Base-by-base conservation (phyloP, 805 yeast genomes). In the Ascoidea asiatica region DNA sequence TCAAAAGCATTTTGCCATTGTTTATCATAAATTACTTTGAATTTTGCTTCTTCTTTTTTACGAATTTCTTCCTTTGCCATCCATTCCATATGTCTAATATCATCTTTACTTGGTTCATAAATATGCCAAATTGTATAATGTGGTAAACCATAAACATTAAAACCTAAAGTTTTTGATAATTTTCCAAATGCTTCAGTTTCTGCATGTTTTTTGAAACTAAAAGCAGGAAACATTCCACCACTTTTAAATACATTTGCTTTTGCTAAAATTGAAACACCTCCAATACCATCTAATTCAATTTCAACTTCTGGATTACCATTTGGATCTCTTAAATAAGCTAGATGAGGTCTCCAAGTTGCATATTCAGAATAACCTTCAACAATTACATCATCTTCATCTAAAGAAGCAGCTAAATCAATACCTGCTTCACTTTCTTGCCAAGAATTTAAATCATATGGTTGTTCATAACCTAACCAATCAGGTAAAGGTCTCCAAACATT, bases 311-410 rank as follows among this genome's bases (percentile, higher is more conserved):
- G 90, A 62, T 88, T 92, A 19, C 97, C 98, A 56, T 84, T 80
- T 2, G 96, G 95, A 56, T 89, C 97, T 53, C 97, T 72, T 59
- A 90, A 71, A 58, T 92, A 90, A 0, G 97, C 97, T 52, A 90
- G 69, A 64, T 90, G 97, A 1, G 96, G 95, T 63, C 98, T 74
- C 97, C 97, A 90, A 1, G 98, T 90, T 39, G 95, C 95, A 61
- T 87, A 92, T 64, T 90, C 98, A 21, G 87, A 94, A 60, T 88
- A 88, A n/a, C 98, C 98, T 65, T 90, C 98, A 13, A 90, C 98
- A 46, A 90, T 89, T 45, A 90, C 95, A 1, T 95, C 95, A 63
- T 90, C 95, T 62, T 89, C 97, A 56, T 82, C 90, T 46, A 90
- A 67, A 33, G 69, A 60, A 38, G 77, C 77, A 23, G 95, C 95